Evolutionary conservation across 1,139 yeast genomes (phyloP), one percentile per base, ranked within the genome.

Genomic region (Magnusiomyces ingens): DNA sequence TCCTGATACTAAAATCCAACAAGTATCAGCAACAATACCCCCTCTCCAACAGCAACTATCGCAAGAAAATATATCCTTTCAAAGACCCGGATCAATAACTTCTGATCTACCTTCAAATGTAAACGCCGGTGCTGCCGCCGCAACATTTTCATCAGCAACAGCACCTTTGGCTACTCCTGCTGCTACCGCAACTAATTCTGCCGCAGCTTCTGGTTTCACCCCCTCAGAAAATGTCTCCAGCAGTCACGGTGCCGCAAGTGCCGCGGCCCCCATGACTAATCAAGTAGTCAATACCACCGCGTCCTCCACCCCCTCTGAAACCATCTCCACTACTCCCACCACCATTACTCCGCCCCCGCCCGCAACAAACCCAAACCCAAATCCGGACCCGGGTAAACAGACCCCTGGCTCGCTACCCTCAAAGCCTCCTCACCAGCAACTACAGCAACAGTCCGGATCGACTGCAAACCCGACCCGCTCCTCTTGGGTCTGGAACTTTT

Each of bases 401-500:
- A 36, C n/a, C 40, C 32, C 32, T 26, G 32, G 32, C 8, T 26
- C 32, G 4, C 4, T 12, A 12, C 4, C n/a, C n/a, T 5, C 40
- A 12, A 36, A 12, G 17, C n/a, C 40, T 3, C 40, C 40, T n/a
- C 40, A 36, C 11, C 32, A 41, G 4, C 45, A 15, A 17, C n/a
- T n/a, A n/a, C 45, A 17, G 5, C 45, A 17, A 41, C 15, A 43
- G 21, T 6, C 18, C 17, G 35, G 17, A 19, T 13, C 15, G 10
- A 19, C 18, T 5, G 3, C 46, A 5, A 46, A 36, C 22, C 42
- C 49, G 10, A 36, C 49, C 41, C 45, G 57, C 19, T 55, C 57
- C 11, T 52, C 56, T 22, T 55, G 57, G 57, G 57, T 55, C 8
- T 55, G 57, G 57, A 52, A 53, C 17, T 54, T 48, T 35, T 55